A percentile compares a stretch with the other conserved stretches of the same genome.
These are phyloP conservation scores for Suillus subalutaceus DNA, from an alignment of 768 basidiomycete genomes.

Conservation along the genomic window DNA sequence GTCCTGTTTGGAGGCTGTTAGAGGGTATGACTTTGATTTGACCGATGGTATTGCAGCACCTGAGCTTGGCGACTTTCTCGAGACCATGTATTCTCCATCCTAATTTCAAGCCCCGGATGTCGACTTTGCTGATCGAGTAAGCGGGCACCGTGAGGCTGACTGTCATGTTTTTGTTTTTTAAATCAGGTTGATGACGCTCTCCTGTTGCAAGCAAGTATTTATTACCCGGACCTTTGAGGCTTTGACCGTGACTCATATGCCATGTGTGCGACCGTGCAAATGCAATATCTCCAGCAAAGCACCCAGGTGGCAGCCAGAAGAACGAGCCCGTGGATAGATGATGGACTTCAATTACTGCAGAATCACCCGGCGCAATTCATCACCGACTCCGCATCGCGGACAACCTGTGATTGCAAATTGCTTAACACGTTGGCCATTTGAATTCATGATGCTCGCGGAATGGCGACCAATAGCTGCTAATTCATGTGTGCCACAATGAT, in stretches of 20 bases:
- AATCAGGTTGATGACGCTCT: conserved; percentile 18
- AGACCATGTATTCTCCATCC: conserved; percentile 42
- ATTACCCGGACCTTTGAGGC: background rate
- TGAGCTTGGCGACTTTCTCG: background rate
- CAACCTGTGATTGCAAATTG: background rate
- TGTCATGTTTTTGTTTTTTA: background rate
- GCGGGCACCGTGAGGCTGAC: conserved; percentile 15
- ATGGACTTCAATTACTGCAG: background rate
- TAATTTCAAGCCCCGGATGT: conserved; percentile 58
- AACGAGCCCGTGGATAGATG: conserved; percentile 45
- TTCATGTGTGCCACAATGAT: background rate
- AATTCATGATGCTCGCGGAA: conserved; percentile 14
- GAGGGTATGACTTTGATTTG: conserved; percentile 56
- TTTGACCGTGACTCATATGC: conserved; percentile 24
- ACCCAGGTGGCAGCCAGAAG: conserved; percentile 60
- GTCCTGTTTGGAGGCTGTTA: conserved; percentile 55
- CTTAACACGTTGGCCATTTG: background rate
- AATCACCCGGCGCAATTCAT: background rate
- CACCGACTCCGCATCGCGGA: background rate
- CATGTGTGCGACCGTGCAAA: conserved; percentile 53
- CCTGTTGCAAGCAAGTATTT: background rate
- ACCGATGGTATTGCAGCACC: conserved; percentile 19
- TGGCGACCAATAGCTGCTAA: background rate
- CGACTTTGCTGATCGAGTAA: conserved; percentile 51
- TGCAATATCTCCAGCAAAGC: conserved; percentile 57